Percentiles rank a stretch among this genome's conserved stretches.
These are phyloP conservation scores for Bruguiera sexangula DNA, from an alignment of 345 rosid genomes.

Conservation along the genomic window DNA sequence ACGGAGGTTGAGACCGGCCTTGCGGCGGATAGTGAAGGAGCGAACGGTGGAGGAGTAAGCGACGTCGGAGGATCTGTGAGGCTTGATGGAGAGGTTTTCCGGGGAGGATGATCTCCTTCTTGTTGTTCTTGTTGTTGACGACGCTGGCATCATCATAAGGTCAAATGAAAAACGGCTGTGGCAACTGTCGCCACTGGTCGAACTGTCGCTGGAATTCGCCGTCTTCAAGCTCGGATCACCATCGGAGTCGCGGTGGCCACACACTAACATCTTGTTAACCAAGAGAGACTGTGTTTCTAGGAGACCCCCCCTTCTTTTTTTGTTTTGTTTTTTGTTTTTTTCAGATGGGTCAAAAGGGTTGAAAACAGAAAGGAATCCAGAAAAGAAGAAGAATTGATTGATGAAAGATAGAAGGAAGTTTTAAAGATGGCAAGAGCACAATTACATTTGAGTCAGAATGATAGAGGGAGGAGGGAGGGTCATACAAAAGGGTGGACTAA, in stretches of 20 bases:
- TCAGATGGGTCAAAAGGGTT: neutral
- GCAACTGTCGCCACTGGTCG: neutral
- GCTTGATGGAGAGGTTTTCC: neutral
- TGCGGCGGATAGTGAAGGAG: neutral
- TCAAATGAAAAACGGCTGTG: neutral
- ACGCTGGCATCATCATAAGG: neutral
- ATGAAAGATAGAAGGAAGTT: neutral
- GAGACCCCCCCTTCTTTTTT: neutral
- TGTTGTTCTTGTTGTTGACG: neutral
- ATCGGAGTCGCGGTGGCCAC: neutral
- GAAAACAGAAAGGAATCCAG: neutral
- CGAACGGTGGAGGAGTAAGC: neutral
- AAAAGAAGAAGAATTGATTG: neutral
- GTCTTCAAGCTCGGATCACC: slow-evolving; percentile 1
- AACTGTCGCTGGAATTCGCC: neutral
- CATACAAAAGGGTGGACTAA: neutral
- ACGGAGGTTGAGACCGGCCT: slow-evolving; percentile 41
- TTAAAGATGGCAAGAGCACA: neutral
- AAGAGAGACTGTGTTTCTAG: neutral
- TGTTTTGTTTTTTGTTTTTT: neutral
- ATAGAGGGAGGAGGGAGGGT: neutral
- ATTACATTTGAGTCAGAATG: slow-evolving; percentile 4
- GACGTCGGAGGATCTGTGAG: neutral
- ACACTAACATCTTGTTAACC: neutral
- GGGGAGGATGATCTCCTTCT: neutral